Base-by-base conservation (phyloP, 2,329 filamentous ascomycete species). In the Trichophyton verrucosum region DNA sequence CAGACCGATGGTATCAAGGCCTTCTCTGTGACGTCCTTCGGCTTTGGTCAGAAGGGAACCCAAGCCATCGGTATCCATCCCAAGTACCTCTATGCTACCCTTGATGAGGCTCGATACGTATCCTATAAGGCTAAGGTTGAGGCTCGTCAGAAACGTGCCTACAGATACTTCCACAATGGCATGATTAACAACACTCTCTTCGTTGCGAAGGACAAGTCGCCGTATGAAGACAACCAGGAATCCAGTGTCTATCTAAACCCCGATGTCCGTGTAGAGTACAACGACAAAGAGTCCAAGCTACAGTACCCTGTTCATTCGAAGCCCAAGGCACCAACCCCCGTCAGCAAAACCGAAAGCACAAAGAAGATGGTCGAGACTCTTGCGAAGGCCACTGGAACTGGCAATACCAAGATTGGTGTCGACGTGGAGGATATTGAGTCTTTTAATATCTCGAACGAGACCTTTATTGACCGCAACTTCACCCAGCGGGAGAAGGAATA, bases 1-100 rank as follows among this genome's bases (percentile, higher is more conserved):
- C 94, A 99, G 80, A 99, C 94, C 6, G 94, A 99, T 70, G 94
- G 94, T 65, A 82, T 99, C 81, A 99, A 97, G 79, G 95, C 94
- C 13, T 97, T 99, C 82, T 96, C 91, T 0, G 90, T 99, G 65
- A 99, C 95, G 5, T 99, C 95, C 0, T 99, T 99, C 75, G 94
- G 94, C 76, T 99, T 99, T 80, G 94, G 94, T 68, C 94, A 99
- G 77, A 99, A 99, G 84, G 94, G 94, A 72, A 89, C 94, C 27
- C 95, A 99, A 76, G 92, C 88, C 49, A 95, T 99, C 70, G 94
- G 92, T 80, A 87, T 99, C 59, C 94, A 99, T 74, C 90, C 95
- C 71, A 92, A 88, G 77, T 99, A 97, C 76, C 83, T 99, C 61
- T 99, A 87, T 69, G 94, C 94, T 57, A 87, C 89, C n/a, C 87